Conservation (phyloP, 306 rosid species). For the Ormosia emarginata region DNA sequence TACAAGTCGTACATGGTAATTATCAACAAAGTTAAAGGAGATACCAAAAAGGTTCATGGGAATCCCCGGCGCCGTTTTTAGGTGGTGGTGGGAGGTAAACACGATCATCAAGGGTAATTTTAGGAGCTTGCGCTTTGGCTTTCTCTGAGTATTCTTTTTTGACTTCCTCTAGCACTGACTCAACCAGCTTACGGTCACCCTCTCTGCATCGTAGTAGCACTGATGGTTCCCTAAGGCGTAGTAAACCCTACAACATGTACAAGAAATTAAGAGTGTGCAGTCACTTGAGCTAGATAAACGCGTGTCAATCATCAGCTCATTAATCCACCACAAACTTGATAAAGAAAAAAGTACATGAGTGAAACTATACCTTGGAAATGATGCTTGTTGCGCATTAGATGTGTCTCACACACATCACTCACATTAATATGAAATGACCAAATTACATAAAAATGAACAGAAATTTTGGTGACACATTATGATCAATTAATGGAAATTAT, state of each 20-base stretch:
- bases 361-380: no score
- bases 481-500: no score
- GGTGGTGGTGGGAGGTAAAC: constrained; percentile 61
- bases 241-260: constrained; percentile 35
- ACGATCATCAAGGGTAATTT: constrained; percentile 35
- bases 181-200: constrained; percentile 42
- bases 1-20: neutral
- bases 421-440: no score
- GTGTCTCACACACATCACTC: no score
- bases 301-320: no score
- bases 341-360: no score
- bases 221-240: constrained; percentile 50
- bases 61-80: constrained; percentile 4
- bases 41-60: constrained; percentile 54
- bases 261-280: neutral
- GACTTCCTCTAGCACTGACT: constrained; percentile 53
- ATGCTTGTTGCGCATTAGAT: no score
- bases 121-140: constrained; percentile 32
- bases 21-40: neutral
- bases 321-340: no score
- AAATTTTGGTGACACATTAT: no score
- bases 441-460: no score
- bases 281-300: no score
- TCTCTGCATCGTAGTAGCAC: constrained; percentile 61
- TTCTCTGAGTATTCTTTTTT: constrained; percentile 47